Conservation (phyloP, 768 basidiomycete genomes). For the Ramaria rubella region DNA sequence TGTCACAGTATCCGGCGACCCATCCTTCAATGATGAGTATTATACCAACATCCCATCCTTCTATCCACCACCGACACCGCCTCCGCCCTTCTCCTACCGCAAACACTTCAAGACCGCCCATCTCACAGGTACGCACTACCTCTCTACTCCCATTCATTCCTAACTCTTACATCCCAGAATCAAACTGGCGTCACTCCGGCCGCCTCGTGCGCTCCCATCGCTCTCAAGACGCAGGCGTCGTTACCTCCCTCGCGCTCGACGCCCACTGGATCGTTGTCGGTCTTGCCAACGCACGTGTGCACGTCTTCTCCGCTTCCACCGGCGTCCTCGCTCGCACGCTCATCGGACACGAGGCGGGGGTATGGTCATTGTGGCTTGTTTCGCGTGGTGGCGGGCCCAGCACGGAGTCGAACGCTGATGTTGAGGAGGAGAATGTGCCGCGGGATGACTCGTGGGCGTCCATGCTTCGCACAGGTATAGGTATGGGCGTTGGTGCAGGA, state of each 20-base stretch:
- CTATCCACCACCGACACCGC: not conserved
- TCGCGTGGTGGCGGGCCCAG: slow-evolving; percentile 57
- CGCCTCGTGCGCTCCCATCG: slow-evolving; percentile 61
- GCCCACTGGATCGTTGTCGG: slow-evolving; percentile 81
- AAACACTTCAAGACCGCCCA: slow-evolving; percentile 68
- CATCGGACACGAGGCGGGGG: slow-evolving; percentile 80
- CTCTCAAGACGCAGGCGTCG: slow-evolving; percentile 52
- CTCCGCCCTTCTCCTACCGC: slow-evolving; percentile 48
- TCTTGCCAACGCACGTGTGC: slow-evolving; percentile 77
- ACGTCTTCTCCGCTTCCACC: slow-evolving; percentile 74
- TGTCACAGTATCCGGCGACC: not conserved
- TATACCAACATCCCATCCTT: no score
- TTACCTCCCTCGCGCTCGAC: slow-evolving; percentile 85
- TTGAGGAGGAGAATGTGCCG: not conserved
- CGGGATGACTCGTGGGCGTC: not conserved
- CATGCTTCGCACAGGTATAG: not conserved
- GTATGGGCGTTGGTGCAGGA: not conserved
- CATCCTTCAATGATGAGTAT: not conserved
- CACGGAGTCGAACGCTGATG: not conserved
- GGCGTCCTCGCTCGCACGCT: slow-evolving; percentile 75
- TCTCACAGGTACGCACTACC: slow-evolving; percentile 48
- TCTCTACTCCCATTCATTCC: not conserved
- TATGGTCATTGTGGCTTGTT: slow-evolving; percentile 85
- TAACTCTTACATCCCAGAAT: slow-evolving; percentile 39
- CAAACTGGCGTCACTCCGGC: slow-evolving; percentile 76